Conservation (phyloP, 805 yeast species). For the Ogataea trehalophila region DNA sequence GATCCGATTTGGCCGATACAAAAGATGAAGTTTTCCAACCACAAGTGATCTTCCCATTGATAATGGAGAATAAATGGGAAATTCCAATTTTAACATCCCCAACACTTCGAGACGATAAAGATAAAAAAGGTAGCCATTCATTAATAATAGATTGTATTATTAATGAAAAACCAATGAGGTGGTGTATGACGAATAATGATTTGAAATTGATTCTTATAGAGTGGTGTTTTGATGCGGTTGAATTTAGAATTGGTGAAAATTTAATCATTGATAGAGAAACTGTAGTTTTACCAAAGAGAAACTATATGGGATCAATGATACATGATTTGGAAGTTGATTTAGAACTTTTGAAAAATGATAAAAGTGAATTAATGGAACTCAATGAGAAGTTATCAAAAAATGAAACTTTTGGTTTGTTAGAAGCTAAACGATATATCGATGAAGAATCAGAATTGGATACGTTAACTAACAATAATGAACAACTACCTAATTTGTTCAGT, state of each 20-base stretch:
- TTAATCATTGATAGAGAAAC: constrained; percentile 55
- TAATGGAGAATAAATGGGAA: constrained; percentile 74
- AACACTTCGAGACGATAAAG: constrained; percentile 45
- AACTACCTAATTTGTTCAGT: constrained; percentile 3
- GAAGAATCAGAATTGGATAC: constrained; percentile 4
- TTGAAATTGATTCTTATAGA: constrained; percentile 65
- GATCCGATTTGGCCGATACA: neutral
- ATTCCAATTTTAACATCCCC: constrained; percentile 73
- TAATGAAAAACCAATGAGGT: constrained; percentile 54
- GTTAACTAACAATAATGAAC: neutral
- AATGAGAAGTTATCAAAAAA: constrained; percentile 33
- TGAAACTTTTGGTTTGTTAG: constrained; percentile 40
- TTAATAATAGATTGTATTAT: constrained; percentile 78
- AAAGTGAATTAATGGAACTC: constrained; percentile 29
- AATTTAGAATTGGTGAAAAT: constrained; percentile 28
- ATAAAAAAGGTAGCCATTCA: constrained; percentile 65
- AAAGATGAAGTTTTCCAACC: constrained; percentile 42
- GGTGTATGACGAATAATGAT: constrained; percentile 56
- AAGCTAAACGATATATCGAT: constrained; percentile 31
- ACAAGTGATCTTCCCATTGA: constrained; percentile 52
- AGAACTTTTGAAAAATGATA: constrained; percentile 32
- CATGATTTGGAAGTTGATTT: constrained; percentile 42
- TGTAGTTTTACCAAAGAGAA: constrained; percentile 64
- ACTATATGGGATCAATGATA: constrained; percentile 56
- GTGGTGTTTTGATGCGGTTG: constrained; percentile 81